Evolutionary conservation across 2,329 filamentous ascomycete genomes (phyloP), one percentile per base, ranked within the genome.

Genomic region (Aspergillus proliferans): DNA sequence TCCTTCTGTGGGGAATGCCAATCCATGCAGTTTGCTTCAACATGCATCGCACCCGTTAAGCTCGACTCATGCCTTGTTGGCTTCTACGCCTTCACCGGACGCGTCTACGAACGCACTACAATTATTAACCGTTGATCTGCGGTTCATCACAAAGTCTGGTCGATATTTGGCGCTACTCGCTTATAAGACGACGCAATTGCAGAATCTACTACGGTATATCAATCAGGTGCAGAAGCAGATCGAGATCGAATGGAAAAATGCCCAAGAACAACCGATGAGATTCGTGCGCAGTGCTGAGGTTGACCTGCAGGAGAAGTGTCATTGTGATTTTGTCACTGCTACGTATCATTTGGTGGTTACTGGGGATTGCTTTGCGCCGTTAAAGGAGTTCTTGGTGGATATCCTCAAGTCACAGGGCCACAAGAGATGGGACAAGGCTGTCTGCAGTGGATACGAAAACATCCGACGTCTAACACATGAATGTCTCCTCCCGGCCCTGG

Each of bases 381-480:
- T 97, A 47, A 84, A 83, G 51, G 90, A 96, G 64, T 98, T 94
- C 86, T 76, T 98, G 1, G 82, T 91, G 4, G 89, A 95, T 61
- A 86, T 87, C 55, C 72, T 96, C 26, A 33, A 36, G 21, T 18
- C 3, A 18, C 45, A 93, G 86, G 90, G 90, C 0, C 88, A 95
- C 60, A 96, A 95, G 69, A 79, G 93, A 44, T 98, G 93, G 93
- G 91, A 97, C 54, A 94, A 92, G 62, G 85, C 87, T 5, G 86
- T 94, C 2, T 78, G 81, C 1, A 82, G 83, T 3, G 88, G 90
- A 1, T 84, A 96, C 18, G 84, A 88, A 51, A 85, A 83, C 47
- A 77, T 97, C 8, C 82, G 89, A 45, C 80, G 82, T 46, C 76
- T 97, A 10, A 76, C 90, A 0, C 91, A 95, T 62, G 86, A 95